phyloP scores from a whole-genome alignment of 2,329 filamentous ascomycete species.

The Alternaria gaisen region DNA sequence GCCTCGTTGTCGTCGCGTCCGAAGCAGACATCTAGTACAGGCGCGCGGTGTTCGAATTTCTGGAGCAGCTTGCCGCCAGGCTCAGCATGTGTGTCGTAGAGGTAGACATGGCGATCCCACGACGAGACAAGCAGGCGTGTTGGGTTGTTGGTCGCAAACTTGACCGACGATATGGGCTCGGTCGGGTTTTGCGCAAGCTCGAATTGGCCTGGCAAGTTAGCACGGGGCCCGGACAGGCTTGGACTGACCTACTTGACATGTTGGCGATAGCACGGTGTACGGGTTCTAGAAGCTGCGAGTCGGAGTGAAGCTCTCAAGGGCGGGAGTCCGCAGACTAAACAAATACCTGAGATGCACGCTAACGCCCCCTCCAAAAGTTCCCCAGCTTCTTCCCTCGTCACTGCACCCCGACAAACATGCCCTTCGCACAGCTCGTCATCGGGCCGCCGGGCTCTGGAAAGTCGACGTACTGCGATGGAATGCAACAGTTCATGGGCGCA shows the following conservation, averaged over 20 bases:
- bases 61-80: constrained; percentile 71
- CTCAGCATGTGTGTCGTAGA: constrained; percentile 76
- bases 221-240: neutral
- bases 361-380: constrained; percentile 28
- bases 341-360: constrained; percentile 13
- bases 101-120: constrained; percentile 92
- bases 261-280: constrained; percentile 21
- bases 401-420: constrained; percentile 53
- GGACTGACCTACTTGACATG: constrained; percentile 39
- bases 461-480: constrained; percentile 98
- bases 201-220: constrained; percentile 66
- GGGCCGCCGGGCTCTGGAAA: constrained; percentile 97
- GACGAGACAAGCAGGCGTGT: constrained; percentile 86
- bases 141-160: constrained; percentile 81
- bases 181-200: constrained; percentile 82
- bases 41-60: constrained; percentile 81
- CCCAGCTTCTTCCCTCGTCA: constrained; percentile 5
- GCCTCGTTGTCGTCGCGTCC: constrained; percentile 83
- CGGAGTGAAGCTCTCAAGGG: constrained; percentile 26
- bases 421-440: constrained; percentile 80
- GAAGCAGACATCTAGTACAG: constrained; percentile 91
- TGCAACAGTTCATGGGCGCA: constrained; percentile 97
- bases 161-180: constrained; percentile 86
- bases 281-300: constrained; percentile 17
- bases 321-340: constrained; percentile 26